A percentile compares a stretch with the other conserved stretches of the same genome.
phyloP scores from a whole-genome alignment of 495 filamentous ascomycete species.

The Ramalina peruviana region DNA sequence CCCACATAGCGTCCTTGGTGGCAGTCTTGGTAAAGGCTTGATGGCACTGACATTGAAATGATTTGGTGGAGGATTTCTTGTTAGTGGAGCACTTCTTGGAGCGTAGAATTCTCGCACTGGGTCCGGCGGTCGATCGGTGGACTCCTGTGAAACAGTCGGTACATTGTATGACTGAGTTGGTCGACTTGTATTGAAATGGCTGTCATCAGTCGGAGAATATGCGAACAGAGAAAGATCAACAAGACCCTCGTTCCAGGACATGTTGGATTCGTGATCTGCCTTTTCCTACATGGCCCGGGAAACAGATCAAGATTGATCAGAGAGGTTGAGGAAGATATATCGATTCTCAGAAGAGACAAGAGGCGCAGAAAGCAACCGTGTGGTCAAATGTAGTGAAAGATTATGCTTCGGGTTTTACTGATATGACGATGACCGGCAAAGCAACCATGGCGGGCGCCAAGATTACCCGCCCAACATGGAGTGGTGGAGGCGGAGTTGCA shows the following conservation, averaged over 20 bases:
- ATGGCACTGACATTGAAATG: not conserved
- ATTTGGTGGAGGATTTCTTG: constrained; percentile 5
- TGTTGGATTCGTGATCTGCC: not conserved
- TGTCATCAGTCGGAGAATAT: constrained; percentile 12
- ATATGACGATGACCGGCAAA: not conserved
- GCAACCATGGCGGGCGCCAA: not conserved
- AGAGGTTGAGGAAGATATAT: not conserved
- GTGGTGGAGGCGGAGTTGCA: constrained; percentile 2
- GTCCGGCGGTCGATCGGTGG: not conserved
- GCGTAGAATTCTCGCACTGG: not conserved
- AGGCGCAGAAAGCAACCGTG: not conserved
- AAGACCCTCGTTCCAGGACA: constrained; percentile 9
- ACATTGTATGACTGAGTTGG: not conserved
- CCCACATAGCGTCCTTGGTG: constrained; percentile 8
- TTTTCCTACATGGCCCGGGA: not conserved
- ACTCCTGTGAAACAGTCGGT: not conserved
- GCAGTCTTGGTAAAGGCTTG: constrained; percentile 9
- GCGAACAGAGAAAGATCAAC: constrained; percentile 19
- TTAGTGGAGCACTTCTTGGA: constrained; percentile 1
- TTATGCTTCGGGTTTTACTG: not conserved
- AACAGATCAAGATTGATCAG: not conserved
- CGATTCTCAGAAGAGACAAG: not conserved
- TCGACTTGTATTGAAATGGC: constrained; percentile 3
- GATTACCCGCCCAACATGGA: constrained; percentile 2
- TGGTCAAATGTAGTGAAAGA: not conserved